Evolutionary conservation across 768 basidiomycete species (phyloP).

Genomic region (Mycena polygramma): DNA sequence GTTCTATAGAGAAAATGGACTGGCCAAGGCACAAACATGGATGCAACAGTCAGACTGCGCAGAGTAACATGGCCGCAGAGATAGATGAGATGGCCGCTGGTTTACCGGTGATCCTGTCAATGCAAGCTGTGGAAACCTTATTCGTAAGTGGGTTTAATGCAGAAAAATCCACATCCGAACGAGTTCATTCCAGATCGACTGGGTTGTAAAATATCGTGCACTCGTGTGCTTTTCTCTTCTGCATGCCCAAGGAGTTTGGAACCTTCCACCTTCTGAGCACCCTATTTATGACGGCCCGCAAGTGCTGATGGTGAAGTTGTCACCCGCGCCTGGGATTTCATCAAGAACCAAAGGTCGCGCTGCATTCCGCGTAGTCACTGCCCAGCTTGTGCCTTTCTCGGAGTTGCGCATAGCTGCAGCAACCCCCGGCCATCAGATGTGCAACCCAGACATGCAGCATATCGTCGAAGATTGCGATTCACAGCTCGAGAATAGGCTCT

Average conservation of each 20-base stretch:
- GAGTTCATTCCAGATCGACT: conserved; percentile 10
- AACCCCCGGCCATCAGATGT: conserved; percentile 14
- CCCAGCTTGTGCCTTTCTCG: conserved; percentile 15
- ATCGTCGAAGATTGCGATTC: conserved; percentile 15
- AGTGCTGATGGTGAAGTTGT: conserved; percentile 17
- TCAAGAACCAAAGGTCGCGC: conserved; percentile 23
- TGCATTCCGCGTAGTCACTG: conserved; percentile 16
- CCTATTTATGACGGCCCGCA: neutral
- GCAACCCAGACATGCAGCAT: neutral
- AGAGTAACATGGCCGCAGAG: conserved; percentile 10
- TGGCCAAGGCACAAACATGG: conserved; percentile 26
- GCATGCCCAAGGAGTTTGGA: conserved; percentile 23
- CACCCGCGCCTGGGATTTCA: conserved; percentile 12
- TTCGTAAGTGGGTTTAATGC: conserved; percentile 4
- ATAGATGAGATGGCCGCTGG: conserved; percentile 10
- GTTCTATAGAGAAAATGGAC: conserved; percentile 16
- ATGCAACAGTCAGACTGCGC: conserved; percentile 8
- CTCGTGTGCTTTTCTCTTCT: conserved; percentile 17
- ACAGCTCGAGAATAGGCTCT: neutral
- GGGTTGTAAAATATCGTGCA: conserved; percentile 18
- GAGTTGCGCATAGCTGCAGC: conserved; percentile 19
- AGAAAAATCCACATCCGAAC: neutral
- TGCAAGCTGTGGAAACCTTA: conserved; percentile 8
- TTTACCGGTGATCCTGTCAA: neutral
- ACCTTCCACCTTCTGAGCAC: conserved; percentile 1